Base-by-base conservation (phyloP, 306 rosid genomes). In the Medicago arabica region DNA sequence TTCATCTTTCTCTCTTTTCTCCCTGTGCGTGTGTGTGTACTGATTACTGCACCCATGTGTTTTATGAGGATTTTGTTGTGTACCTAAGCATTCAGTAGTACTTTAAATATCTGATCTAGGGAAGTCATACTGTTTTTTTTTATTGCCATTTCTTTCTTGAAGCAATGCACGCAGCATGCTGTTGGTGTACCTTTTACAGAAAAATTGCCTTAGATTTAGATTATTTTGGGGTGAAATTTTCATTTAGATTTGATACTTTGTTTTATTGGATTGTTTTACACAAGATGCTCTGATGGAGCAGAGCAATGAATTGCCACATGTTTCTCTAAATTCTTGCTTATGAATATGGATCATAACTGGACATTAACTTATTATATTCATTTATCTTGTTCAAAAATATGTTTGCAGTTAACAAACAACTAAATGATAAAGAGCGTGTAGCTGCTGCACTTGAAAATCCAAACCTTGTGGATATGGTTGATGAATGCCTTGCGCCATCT, bases 391-490 rank as follows among this genome's bases (percentile, higher is more conserved):
- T 49, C 6, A 25, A 77, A 58, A 71, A 9, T 72, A 18, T 41
- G 34, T 71, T 28, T 83, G 81, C 98, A 90, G 98, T 96, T 81
- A 92, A 96, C 79, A 96, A 92, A 78, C 98, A 92, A 82, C 88
- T 92, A 83, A 96, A 90, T 69, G 98, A 92, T 84, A 96, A 92
- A 85, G 99, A 96, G 64, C 88, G 98, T 50, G 93, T 90, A 54
- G 97, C 97, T 57, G 98, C 98, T 7, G 98, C 99, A 15, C 76
- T 96, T 87, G 99, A 96, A 76, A 96, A 92, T 60, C 97, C 99
- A 58, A 83, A 85, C 79, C 92, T 92, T 67, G 17, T 86, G 72
- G 89, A 90, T 69, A 92, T 89, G 98, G 96, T 96, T 40, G 98
- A 96, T 67, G 98, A 92, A 86, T 96, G 99, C 84, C 87, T 96